A percentile compares a stretch with the other conserved stretches of the same genome.
These are phyloP conservation scores for Nakazawaea populi DNA, from an alignment of 805 yeast genomes.

Conservation along the genomic window DNA sequence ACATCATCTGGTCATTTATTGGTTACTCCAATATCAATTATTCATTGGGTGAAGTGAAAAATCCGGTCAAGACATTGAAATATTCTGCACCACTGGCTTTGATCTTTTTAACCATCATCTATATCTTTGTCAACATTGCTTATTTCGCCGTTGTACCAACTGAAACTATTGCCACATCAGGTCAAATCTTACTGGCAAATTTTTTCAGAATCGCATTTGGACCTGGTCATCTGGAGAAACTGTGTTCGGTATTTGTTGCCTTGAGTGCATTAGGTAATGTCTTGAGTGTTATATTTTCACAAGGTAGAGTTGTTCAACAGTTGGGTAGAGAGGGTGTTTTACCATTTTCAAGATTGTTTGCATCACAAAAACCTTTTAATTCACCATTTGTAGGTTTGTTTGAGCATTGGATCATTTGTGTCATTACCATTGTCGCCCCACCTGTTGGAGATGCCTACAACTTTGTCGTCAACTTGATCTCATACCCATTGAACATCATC, in stretches of 20 bases:
- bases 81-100: constrained; percentile 75
- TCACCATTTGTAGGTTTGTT: constrained; percentile 70
- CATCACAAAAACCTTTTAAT: constrained; percentile 64
- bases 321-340: constrained; percentile 77
- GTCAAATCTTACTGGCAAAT: constrained; percentile 68
- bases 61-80: constrained; percentile 64
- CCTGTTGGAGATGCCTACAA: constrained; percentile 88
- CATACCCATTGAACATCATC: constrained; percentile 77
- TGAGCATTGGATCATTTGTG: constrained; percentile 73
- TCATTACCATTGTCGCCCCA: constrained; percentile 69
- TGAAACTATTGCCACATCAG: constrained; percentile 52
- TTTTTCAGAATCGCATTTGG: constrained; percentile 74
- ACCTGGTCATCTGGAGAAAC: constrained; percentile 52
- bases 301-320: constrained; percentile 75
- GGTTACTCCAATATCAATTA: constrained; percentile 83
- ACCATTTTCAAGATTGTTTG: constrained; percentile 69
- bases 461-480: constrained; percentile 70
- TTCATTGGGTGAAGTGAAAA: constrained; percentile 72
- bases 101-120: constrained; percentile 52
- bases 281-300: constrained; percentile 72
- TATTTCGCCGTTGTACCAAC: constrained; percentile 79
- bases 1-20: constrained; percentile 79
- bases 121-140: constrained; percentile 73
- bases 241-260: constrained; percentile 76
- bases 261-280: constrained; percentile 80